Base-by-base conservation (phyloP, 2,329 filamentous ascomycete genomes). In the Claviceps cyperi region DNA sequence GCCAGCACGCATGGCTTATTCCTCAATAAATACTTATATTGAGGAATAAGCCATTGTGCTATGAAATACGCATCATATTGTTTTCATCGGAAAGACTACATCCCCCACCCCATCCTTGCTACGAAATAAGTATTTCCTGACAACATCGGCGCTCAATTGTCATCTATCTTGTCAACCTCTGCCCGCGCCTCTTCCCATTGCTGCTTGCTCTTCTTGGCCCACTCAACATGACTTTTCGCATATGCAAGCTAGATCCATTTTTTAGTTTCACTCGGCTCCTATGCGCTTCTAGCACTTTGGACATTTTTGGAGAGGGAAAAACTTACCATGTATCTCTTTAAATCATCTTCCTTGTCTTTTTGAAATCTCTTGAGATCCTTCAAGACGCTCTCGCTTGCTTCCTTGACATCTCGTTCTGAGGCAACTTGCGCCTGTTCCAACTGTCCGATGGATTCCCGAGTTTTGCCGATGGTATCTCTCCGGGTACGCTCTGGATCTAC, bases 401-500 rank as follows among this genome's bases (percentile, higher is more conserved):
- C 88, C 64, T 86, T 90, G 53, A 97, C 92, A 62, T 98, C 92
- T 60, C 88, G 83, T 54, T 90, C 88, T 4, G 89, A 86, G 4
- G 86, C 90, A 35, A 88, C 78, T 51, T 96, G 78, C 1, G 92
- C 92, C 71, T 94, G 88, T 66, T 97, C 90, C 48, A 98, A 75
- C 70, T 96, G 78, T 44, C 69, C 77, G 54, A 98, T 81, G 51
- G 82, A 86, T 68, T 98, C 92, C 56, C 84, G 82, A 1, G 92
- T 98, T 74, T 96, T 97, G 39, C 91, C 90, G 58, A 98, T 96
- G 55, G 88, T 84, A 64, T 98, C 92, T 49, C 92, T 78, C 49
- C 92, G 77, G 43, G 90, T 95, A 55, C 90, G 77, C 68, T 98
- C 92, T 0, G 92, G 92, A 62, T 98, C 92, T 41, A 94, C 87